Evolutionary conservation across 2,329 filamentous ascomycete species (phyloP).

Genomic region (Pseudocercospora vitis): DNA sequence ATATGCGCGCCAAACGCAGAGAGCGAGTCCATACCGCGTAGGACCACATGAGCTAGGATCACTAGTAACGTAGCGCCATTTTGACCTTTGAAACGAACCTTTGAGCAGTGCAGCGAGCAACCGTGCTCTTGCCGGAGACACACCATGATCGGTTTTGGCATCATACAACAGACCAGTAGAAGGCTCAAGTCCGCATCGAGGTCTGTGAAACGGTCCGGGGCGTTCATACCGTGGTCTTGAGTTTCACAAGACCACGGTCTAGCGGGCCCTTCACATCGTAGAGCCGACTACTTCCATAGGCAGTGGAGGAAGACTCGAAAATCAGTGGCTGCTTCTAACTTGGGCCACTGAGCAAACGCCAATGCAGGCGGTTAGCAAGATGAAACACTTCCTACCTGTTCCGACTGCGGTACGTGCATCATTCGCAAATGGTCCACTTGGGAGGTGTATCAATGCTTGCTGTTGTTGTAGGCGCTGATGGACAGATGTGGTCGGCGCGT

Average conservation of each 20-base stretch:
- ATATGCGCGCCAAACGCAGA: conserved; percentile 28
- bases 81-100: conserved; percentile 31
- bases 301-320: conserved; percentile 10
- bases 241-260: conserved; percentile 19
- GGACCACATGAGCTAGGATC: conserved; percentile 21
- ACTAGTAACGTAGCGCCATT: conserved; percentile 26
- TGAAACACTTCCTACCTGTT: conserved; percentile 31
- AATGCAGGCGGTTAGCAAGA: conserved; percentile 32
- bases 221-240: conserved; percentile 11
- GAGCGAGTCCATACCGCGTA: conserved; percentile 24
- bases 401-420: conserved; percentile 19
- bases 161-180: conserved; percentile 10
- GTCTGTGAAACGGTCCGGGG: conserved; percentile 21
- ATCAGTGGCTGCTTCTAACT: conserved; percentile 28
- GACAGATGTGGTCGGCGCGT: conserved; percentile 20
- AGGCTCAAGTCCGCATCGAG: conserved; percentile 16
- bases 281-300: conserved; percentile 15
- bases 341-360: conserved; percentile 28
- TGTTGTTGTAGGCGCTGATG: conserved; percentile 24
- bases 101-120: conserved; percentile 28
- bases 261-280: conserved; percentile 17
- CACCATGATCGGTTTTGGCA: conserved; percentile 15
- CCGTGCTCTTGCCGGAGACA: conserved; percentile 23
- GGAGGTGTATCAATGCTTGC: conserved; percentile 9
- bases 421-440: conserved; percentile 20